Evolutionary conservation across 805 yeast genomes (phyloP).

Genomic region (Babjeviella inositovora): DNA sequence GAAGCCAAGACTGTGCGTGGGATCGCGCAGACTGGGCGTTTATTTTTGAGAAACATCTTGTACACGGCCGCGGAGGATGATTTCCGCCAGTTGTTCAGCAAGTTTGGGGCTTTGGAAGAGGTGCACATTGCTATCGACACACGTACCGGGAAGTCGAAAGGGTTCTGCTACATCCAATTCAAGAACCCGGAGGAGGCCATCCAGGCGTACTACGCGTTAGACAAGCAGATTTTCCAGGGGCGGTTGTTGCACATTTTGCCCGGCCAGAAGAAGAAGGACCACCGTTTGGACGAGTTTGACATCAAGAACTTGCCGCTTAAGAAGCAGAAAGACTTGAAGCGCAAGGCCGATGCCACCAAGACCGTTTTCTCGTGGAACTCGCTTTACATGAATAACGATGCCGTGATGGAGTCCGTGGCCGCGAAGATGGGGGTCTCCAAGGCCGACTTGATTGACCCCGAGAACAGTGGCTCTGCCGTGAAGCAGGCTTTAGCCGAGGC

Average conservation of each 20-base stretch:
- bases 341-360: conserved; percentile 72
- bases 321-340: conserved; percentile 74
- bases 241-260: conserved; percentile 81
- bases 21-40: conserved; percentile 57
- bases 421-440: conserved; percentile 68
- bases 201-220: conserved; percentile 55
- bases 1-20: conserved; percentile 32
- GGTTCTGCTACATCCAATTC: conserved; percentile 78
- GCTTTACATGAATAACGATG: conserved; percentile 77
- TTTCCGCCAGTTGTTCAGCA: conserved; percentile 42
- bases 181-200: conserved; percentile 58
- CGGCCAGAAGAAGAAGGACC: conserved; percentile 69
- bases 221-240: conserved; percentile 88
- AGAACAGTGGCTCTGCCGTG: conserved; percentile 77
- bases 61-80: conserved; percentile 74
- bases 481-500: conserved; percentile 97
- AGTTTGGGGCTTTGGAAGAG: conserved; percentile 66
- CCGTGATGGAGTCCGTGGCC: conserved; percentile 85
- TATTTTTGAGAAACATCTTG: conserved; percentile 75
- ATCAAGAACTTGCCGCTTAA: conserved; percentile 82
- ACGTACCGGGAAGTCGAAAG: conserved; percentile 81
- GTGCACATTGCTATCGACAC: conserved; percentile 89
- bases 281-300: conserved; percentile 80
- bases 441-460: conserved; percentile 76
- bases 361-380: conserved; percentile 93